Percentiles rank a stretch among this genome's conserved stretches.
phyloP scores from a whole-genome alignment of 805 yeast species.

The Clavispora carvajalis region DNA sequence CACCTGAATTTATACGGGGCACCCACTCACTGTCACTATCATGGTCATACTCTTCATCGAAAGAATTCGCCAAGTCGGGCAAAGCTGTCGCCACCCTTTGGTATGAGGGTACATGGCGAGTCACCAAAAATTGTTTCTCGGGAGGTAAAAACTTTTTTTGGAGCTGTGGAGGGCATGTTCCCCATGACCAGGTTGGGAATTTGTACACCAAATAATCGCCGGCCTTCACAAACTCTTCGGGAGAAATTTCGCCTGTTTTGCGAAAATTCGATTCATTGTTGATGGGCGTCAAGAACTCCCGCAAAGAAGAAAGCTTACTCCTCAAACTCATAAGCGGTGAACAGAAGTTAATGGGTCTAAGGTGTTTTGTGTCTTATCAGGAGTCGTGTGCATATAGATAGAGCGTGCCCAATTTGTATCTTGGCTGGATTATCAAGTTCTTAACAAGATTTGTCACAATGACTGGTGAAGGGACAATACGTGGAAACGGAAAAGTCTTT shows the following conservation, averaged over 20 bases:
- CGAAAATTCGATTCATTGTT: constrained; percentile 81
- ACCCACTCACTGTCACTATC: constrained; percentile 11
- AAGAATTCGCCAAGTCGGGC: constrained; percentile 34
- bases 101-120: constrained; percentile 84
- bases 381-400: background rate
- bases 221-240: constrained; percentile 90
- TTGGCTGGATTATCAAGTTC: no score
- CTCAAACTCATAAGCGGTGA: constrained; percentile 12
- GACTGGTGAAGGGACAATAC: no score
- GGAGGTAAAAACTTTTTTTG: constrained; percentile 70
- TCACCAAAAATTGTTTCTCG: constrained; percentile 82
- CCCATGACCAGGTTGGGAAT: constrained; percentile 98
- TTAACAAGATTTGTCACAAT: no score
- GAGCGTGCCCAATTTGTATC: no score
- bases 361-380: background rate
- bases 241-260: constrained; percentile 87
- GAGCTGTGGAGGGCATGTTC: constrained; percentile 27
- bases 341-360: background rate
- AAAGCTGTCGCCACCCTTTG: constrained; percentile 60
- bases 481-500: no score
- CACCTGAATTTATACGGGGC: constrained; percentile 3
- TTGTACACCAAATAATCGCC: constrained; percentile 88
- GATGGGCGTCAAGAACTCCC: constrained; percentile 92
- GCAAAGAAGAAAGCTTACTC: constrained; percentile 63
- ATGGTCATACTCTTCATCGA: constrained; percentile 12